Percentiles rank a stretch among this genome's conserved stretches.
Conservation (phyloP, 495 filamentous ascomycete genomes). For the Chaetomidium leptoderma region DNA sequence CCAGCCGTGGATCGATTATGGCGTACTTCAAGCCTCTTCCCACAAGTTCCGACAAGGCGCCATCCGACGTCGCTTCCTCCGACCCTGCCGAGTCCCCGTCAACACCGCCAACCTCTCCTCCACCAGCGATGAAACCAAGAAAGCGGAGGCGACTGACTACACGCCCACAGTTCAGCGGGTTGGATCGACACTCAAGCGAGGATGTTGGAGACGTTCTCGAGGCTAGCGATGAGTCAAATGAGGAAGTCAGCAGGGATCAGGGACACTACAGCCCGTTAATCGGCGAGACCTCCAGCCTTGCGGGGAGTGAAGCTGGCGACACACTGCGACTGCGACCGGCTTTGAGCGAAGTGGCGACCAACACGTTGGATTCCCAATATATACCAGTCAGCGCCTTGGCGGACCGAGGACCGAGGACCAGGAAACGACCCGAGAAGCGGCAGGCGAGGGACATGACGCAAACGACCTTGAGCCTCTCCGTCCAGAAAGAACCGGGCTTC, state of each 20-base stretch:
- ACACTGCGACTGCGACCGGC: not conserved
- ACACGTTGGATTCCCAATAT: not conserved
- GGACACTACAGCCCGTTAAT: not conserved
- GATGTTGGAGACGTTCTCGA: not conserved
- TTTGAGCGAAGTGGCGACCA: not conserved
- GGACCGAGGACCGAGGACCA: not conserved
- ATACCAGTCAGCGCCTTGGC: not conserved
- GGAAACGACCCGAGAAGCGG: conserved; percentile 15
- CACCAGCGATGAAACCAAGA: conserved; percentile 7
- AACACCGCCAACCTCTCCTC: conserved; percentile 14
- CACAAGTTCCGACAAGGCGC: conserved; percentile 12
- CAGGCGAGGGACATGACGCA: conserved; percentile 35
- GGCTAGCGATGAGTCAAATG: not conserved
- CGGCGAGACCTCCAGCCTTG: not conserved
- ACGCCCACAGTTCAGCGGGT: conserved; percentile 16
- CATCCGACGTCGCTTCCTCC: conserved; percentile 11
- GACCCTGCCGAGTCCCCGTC: not conserved
- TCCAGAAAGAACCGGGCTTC: conserved; percentile 36
- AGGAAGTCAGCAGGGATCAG: not conserved
- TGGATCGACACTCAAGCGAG: not conserved
- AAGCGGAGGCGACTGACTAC: conserved; percentile 39
- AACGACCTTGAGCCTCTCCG: conserved; percentile 41
- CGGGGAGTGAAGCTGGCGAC: not conserved
- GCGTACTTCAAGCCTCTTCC: conserved; percentile 40
- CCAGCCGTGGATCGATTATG: conserved; percentile 38